Evolutionary conservation across 2,329 filamentous ascomycete genomes (phyloP).

Genomic region (Rhexocercosporidium sp.): DNA sequence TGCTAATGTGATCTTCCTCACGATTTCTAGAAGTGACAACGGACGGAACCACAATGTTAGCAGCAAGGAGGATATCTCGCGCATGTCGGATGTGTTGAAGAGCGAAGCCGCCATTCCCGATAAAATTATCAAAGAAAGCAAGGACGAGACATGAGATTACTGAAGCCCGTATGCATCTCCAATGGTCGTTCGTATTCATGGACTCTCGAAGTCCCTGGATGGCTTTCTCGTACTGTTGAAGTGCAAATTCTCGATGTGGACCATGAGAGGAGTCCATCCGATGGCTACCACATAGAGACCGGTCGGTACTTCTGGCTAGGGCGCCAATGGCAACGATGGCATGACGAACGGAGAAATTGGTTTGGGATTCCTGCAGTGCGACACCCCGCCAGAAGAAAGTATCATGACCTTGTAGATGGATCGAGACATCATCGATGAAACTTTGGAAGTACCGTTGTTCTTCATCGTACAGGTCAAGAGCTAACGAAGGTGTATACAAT

Average conservation of each 20-base stretch:
- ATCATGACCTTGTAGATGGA: slow-evolving; percentile 44
- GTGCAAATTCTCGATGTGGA: slow-evolving; percentile 33
- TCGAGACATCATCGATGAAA: slow-evolving; percentile 31
- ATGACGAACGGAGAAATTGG: slow-evolving; percentile 33
- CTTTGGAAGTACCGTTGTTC: slow-evolving; percentile 36
- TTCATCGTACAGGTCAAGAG: slow-evolving; percentile 22
- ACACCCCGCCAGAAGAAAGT: slow-evolving; percentile 52
- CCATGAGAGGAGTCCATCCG: slow-evolving; percentile 29
- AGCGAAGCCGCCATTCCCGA: slow-evolving; percentile 56
- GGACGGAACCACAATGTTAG: slow-evolving; percentile 9
- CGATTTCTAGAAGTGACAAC: slow-evolving; percentile 41
- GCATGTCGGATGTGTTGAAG: slow-evolving; percentile 56
- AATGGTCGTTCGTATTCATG: slow-evolving; percentile 17
- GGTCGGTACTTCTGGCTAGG: slow-evolving; percentile 28
- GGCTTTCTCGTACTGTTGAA: slow-evolving; percentile 37
- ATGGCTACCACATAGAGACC: slow-evolving; percentile 20
- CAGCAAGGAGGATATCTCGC: slow-evolving; percentile 33
- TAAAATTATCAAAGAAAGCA: slow-evolving; percentile 37
- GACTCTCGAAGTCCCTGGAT: slow-evolving; percentile 33
- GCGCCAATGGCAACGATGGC: slow-evolving; percentile 38
- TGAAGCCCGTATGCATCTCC: slow-evolving; percentile 18
- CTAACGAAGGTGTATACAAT: slow-evolving; percentile 14
- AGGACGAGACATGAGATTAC: slow-evolving; percentile 35
- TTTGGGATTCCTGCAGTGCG: slow-evolving; percentile 29
- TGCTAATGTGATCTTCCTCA: slow-evolving; percentile 59